These are phyloP conservation scores for Pestalotiopsis sp. DNA, from an alignment of 2,329 filamentous ascomycete genomes.

Conservation along the genomic window DNA sequence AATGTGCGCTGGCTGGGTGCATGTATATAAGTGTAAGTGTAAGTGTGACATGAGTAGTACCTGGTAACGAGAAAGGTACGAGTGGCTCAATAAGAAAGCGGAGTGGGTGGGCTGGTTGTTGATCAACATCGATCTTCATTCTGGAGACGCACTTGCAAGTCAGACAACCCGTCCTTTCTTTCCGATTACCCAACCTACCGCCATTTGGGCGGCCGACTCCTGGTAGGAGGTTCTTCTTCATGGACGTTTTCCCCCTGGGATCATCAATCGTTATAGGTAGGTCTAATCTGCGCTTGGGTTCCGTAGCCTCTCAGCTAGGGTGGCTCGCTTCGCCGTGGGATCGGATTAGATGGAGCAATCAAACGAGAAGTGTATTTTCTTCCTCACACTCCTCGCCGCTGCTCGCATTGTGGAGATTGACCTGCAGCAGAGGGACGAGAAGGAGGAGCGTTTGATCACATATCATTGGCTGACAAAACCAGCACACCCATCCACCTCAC, in stretches of 20 bases:
- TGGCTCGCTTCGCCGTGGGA: neutral
- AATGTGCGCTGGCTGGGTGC: neutral
- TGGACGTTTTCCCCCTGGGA: neutral
- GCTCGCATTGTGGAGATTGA: neutral
- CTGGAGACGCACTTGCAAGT: conserved; percentile 10
- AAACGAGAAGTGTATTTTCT: neutral
- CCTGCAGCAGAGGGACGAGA: neutral
- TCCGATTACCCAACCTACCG: conserved; percentile 5
- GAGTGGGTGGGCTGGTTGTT: too few species aligned
- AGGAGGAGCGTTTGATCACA: too few species aligned
- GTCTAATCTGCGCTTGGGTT: neutral
- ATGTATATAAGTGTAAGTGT: neutral
- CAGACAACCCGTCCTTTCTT: conserved; percentile 6
- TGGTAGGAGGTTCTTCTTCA: neutral
- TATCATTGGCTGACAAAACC: too few species aligned
- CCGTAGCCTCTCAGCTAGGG: neutral
- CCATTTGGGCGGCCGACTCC: conserved; percentile 3
- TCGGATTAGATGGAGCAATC: neutral
- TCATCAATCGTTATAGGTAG: neutral
- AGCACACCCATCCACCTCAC: too few species aligned
- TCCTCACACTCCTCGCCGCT: neutral
- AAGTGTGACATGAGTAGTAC: neutral
- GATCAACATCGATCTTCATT: neutral
- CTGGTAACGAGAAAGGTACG: too few species aligned
- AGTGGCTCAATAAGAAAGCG: too few species aligned